Percentiles rank a stretch among this genome's conserved stretches.
phyloP scores from a whole-genome alignment of 2,329 filamentous ascomycete genomes.

The Endocalyx cinctus region DNA sequence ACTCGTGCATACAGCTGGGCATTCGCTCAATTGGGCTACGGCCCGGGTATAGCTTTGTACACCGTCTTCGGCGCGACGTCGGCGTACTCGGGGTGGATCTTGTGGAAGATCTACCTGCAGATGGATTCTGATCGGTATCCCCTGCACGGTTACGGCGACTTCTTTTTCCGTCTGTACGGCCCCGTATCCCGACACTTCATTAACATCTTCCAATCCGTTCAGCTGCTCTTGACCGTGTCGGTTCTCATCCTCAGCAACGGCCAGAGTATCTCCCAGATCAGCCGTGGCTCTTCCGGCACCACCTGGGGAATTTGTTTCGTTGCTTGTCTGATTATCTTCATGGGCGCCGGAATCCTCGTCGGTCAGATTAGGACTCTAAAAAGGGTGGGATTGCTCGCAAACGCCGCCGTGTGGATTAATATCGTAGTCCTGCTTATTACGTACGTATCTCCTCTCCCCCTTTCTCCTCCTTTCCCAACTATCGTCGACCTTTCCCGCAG shows the following conservation, averaged over 20 bases:
- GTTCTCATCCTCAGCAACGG: constrained; percentile 50
- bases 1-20: constrained; percentile 2
- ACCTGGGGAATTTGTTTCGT: constrained; percentile 47
- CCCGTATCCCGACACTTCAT: constrained; percentile 37
- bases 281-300: constrained; percentile 15
- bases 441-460: too few species aligned
- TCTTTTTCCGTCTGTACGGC: constrained; percentile 45
- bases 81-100: constrained; percentile 42
- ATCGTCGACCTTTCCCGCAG: too few species aligned
- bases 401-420: constrained; percentile 52
- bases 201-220: constrained; percentile 44
- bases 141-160: constrained; percentile 41
- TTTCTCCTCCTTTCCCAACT: too few species aligned
- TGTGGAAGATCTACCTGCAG: constrained; percentile 40
- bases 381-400: constrained; percentile 52
- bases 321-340: constrained; percentile 47
- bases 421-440: constrained; percentile 44
- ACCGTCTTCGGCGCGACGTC: constrained; percentile 39
- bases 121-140: constrained; percentile 43
- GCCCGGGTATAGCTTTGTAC: constrained; percentile 40
- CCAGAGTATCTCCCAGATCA: constrained; percentile 50
- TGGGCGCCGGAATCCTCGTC: constrained; percentile 44
- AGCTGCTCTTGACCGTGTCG: constrained; percentile 46
- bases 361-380: constrained; percentile 54
- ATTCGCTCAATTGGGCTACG: constrained; percentile 33